Evolutionary conservation across 257 asterid species (phyloP), one percentile per base, ranked within the genome.

Genomic region (Orobanche coerulescens): DNA sequence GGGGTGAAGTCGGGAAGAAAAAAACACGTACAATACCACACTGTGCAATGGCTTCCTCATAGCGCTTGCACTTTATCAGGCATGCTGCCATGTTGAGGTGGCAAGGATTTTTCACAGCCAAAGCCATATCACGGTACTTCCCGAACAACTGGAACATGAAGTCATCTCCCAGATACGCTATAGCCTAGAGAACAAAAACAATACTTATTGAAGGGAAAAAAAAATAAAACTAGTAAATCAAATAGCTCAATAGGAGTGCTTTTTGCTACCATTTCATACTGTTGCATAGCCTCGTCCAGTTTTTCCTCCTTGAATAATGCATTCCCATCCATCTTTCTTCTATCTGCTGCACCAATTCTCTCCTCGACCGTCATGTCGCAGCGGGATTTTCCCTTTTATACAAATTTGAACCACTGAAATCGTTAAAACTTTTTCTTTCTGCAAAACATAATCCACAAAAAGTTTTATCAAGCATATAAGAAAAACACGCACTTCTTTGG

Each of bases 331-430:
- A 89, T 86, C 78, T 93, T 93, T 84, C 97, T 82, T 78, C 96
- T 76, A 68, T 93, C 97, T 4, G 98, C 96, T 20, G 94, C 75
- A 61, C 97, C 86, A 50, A 92, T 93, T 69, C 98, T 82, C 81
- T 88, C 98, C 83, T 93, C 98, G 25, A 86, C 97, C n/a, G 98
- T 93, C 97, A 93, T 89, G 82, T 93, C 97, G 49, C 94, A 64
- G n/a, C 92, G 95, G 52, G 94, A 77, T 77, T 89, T 93, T 37
- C 98, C 98, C 98, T 93, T 46, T 28, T 44, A 72, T 23, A 47
- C 18, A 71, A 65, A 31, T 67, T 67, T 54, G 40, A 64, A 68
- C 34, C 76, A 64, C 49, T 46, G 30, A 55, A 34, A 61, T 30
- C 5, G 47, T 51, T 26, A 42, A 56, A n/a, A n/a, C n/a, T n/a